These are phyloP conservation scores for Dendrostoma leiphaemia DNA, from an alignment of 2,329 filamentous ascomycete genomes.

Conservation along the genomic window DNA sequence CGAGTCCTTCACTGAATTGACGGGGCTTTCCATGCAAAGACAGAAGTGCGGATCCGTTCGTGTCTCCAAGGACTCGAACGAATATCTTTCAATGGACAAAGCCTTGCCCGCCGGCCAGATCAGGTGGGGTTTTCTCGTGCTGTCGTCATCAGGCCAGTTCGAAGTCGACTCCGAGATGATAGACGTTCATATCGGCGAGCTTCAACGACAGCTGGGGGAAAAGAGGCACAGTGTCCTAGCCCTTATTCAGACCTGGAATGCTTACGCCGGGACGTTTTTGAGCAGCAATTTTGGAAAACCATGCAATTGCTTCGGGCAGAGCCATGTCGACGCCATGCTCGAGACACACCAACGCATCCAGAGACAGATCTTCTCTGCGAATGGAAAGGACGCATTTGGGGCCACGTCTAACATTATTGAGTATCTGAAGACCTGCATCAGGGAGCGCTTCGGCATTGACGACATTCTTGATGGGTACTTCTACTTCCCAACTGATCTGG, in stretches of 20 bases:
- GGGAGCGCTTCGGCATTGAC: conserved; percentile 46
- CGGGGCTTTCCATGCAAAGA: conserved; percentile 56
- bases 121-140: conserved; percentile 53
- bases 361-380: conserved; percentile 39
- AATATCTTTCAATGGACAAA: conserved; percentile 24
- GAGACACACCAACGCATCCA: conserved; percentile 49
- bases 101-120: conserved; percentile 47
- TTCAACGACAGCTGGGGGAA: conserved; percentile 52
- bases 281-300: conserved; percentile 50
- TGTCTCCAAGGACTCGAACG: conserved; percentile 28
- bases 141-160: conserved; percentile 55
- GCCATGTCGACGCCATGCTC: conserved; percentile 52
- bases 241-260: conserved; percentile 49
- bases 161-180: conserved; percentile 59
- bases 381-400: conserved; percentile 9
- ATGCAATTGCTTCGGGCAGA: conserved; percentile 49
- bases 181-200: conserved; percentile 56
- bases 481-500: conserved; percentile 44
- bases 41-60: conserved; percentile 48
- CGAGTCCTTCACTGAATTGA: conserved; percentile 49
- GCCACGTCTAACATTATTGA: conserved; percentile 44
- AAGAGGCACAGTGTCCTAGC: conserved; percentile 50
- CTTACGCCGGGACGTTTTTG: conserved; percentile 51
- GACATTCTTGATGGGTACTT: conserved; percentile 45
- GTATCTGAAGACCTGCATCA: conserved; percentile 53